Percentiles rank a stretch among this genome's conserved stretches.
Conservation (phyloP, 1,139 yeast species). For the Pneumocystis jirovecii region DNA sequence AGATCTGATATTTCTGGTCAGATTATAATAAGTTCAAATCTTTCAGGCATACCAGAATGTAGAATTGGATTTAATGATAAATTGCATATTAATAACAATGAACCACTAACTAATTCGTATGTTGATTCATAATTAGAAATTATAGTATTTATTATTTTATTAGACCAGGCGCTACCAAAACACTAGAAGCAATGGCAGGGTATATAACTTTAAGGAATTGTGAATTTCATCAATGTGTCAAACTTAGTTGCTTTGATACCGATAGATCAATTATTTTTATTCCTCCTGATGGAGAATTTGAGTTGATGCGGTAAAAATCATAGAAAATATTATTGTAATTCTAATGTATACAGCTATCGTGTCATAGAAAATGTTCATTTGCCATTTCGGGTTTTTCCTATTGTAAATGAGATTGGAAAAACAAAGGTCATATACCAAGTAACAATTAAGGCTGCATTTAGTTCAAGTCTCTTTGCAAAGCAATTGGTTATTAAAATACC, state of each 20-base stretch:
- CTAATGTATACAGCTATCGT: constrained; percentile 30
- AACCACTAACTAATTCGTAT: constrained; percentile 7
- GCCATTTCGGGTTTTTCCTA: constrained; percentile 60
- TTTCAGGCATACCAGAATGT: constrained; percentile 68
- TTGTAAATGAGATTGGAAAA: constrained; percentile 39
- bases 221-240: constrained; percentile 80
- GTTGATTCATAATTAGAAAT: constrained; percentile 8
- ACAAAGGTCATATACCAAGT: constrained; percentile 42
- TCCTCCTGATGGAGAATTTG: constrained; percentile 90
- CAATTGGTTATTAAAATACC: constrained; percentile 54
- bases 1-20: constrained; percentile 67
- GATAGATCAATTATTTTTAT: constrained; percentile 56
- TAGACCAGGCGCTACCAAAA: neutral
- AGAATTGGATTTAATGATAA: constrained; percentile 47
- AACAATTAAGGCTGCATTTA: constrained; percentile 47
- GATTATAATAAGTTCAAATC: constrained; percentile 53
- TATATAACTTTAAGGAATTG: constrained; percentile 56
- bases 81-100: constrained; percentile 20
- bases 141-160: neutral
- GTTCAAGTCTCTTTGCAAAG: constrained; percentile 47
- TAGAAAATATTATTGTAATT: neutral
- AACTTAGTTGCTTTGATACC: constrained; percentile 50
- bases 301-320: constrained; percentile 42
- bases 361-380: constrained; percentile 43
- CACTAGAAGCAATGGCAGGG: constrained; percentile 30